Evolutionary conservation across 1,139 yeast genomes (phyloP).

Genomic region (Hanseniaspora sp.): DNA sequence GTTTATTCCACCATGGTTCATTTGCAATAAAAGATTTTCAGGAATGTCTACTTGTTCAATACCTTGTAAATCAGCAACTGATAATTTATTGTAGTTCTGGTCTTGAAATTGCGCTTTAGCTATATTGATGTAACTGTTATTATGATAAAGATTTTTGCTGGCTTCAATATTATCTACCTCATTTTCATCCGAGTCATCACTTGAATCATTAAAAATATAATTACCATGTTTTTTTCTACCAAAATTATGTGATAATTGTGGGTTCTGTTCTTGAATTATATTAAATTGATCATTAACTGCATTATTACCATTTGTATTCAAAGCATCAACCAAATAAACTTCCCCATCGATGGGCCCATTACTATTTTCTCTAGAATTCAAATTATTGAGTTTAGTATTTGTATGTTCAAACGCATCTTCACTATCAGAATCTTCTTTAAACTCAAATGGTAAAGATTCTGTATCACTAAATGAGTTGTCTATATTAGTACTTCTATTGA

Average conservation of each 20-base stretch:
- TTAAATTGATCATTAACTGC: slow-evolving; percentile 3
- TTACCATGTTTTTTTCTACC: slow-evolving; percentile 2
- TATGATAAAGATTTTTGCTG: neutral
- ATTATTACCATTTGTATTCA: neutral
- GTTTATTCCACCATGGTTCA: neutral
- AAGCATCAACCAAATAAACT: slow-evolving; percentile 9
- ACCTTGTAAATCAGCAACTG: slow-evolving; percentile 15
- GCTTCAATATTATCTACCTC: neutral
- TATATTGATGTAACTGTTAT: neutral
- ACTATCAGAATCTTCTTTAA: slow-evolving; percentile 23
- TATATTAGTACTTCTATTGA: slow-evolving; percentile 10
- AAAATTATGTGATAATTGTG: neutral
- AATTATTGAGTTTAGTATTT: neutral
- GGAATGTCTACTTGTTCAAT: slow-evolving; percentile 15
- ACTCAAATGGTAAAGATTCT: slow-evolving; percentile 26
- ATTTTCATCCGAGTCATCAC: slow-evolving; percentile 7
- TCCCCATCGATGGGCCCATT: neutral
- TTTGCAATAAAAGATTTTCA: slow-evolving; percentile 10
- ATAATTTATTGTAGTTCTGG: neutral
- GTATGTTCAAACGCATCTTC: neutral
- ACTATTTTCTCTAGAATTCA: neutral
- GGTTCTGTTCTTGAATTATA: neutral
- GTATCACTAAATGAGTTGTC: slow-evolving; percentile 18
- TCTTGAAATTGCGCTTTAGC: neutral
- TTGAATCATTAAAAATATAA: slow-evolving; percentile 1